These are phyloP conservation scores for Cryptosporidium andersoni DNA, from an alignment of 169 alveolate genomes.

Conservation along the genomic window DNA sequence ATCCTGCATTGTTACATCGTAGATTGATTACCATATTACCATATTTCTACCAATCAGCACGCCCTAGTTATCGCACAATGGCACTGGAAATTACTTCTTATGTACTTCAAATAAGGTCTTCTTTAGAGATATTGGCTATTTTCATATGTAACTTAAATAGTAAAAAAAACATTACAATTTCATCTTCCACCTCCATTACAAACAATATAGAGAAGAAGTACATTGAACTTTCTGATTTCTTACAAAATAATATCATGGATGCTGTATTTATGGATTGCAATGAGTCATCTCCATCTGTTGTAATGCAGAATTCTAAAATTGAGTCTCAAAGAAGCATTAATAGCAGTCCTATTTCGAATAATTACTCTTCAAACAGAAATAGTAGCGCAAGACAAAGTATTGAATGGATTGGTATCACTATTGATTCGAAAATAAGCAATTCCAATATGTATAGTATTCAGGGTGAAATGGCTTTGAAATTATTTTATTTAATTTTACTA, in stretches of 20 bases:
- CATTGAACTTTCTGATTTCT: neutral
- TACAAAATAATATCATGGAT: too few species aligned
- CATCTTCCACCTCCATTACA: neutral
- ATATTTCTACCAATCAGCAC: conserved; percentile 37
- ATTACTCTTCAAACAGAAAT: conserved; percentile 14
- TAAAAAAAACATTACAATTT: neutral
- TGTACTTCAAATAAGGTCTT: conserved; percentile 44
- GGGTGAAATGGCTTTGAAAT: conserved; percentile 51
- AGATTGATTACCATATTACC: conserved; percentile 58
- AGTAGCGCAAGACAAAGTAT: conserved; percentile 71
- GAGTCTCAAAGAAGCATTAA: too few species aligned
- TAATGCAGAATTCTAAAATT: too few species aligned
- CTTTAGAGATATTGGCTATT: conserved; percentile 9
- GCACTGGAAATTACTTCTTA: conserved; percentile 39
- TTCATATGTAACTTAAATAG: neutral
- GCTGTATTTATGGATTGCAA: too few species aligned
- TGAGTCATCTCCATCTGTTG: too few species aligned
- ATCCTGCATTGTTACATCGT: conserved; percentile 43
- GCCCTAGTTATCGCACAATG: conserved; percentile 42
- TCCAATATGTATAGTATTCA: conserved; percentile 3
- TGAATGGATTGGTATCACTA: conserved; percentile 63
- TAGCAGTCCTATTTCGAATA: too few species aligned
- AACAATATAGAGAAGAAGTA: conserved; percentile 4
- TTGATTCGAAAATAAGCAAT: neutral
- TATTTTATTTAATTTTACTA: conserved; percentile 14